These are phyloP conservation scores for Vachellia collinsii DNA, from an alignment of 306 rosid genomes.

Conservation along the genomic window DNA sequence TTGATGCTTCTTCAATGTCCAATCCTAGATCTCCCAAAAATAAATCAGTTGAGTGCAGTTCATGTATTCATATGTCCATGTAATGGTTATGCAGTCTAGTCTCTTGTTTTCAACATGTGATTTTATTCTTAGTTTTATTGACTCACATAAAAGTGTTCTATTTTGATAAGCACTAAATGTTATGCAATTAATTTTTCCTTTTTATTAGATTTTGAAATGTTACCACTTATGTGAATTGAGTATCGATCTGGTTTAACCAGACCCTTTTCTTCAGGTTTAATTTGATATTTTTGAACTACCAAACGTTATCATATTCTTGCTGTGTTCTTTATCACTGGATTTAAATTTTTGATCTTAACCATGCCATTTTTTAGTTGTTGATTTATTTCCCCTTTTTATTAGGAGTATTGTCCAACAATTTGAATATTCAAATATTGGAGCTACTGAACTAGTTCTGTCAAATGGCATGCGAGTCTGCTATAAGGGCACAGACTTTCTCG, in stretches of 20 bases:
- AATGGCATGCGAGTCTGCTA: constrained; percentile 96
- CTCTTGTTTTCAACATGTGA: constrained; percentile 11
- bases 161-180: constrained; percentile 30
- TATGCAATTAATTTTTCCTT: constrained; percentile 17
- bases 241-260: constrained; percentile 25
- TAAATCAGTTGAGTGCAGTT: constrained; percentile 28
- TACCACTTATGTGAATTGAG: constrained; percentile 16
- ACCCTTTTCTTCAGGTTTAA: constrained; percentile 28
- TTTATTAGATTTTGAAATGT: constrained; percentile 5
- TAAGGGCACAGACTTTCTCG: constrained; percentile 87
- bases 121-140: constrained; percentile 20
- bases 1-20: constrained; percentile 16
- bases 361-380: not conserved
- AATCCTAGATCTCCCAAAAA: constrained; percentile 4
- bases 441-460: constrained; percentile 80
- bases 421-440: constrained; percentile 84
- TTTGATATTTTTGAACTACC: not conserved
- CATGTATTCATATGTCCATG: constrained; percentile 24
- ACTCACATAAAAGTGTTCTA: constrained; percentile 2
- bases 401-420: constrained; percentile 71
- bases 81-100: constrained; percentile 17
- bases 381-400: constrained; percentile 25
- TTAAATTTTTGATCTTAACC: not conserved
- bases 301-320: not conserved
- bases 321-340: not conserved